phyloP scores from a whole-genome alignment of 2,329 filamentous ascomycete genomes.

The Didymella pomorum region DNA sequence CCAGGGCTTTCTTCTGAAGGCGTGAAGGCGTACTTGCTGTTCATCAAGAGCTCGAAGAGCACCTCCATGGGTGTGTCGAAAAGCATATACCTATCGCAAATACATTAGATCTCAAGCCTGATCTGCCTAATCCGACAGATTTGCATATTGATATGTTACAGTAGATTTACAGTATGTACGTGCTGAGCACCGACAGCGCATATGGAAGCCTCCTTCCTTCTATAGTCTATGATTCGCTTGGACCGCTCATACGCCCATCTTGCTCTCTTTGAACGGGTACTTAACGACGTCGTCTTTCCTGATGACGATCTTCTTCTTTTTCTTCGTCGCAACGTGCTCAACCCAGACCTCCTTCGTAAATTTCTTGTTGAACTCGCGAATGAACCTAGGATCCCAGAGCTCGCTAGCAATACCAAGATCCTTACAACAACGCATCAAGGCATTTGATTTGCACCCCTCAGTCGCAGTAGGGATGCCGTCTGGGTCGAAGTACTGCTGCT shows the following conservation, averaged over 20 bases:
- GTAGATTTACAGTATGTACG: background rate
- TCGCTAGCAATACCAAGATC: constrained; percentile 94
- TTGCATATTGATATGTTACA: too few relatives aligned
- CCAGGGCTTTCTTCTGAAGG: too few relatives aligned
- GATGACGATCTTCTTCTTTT: constrained; percentile 85
- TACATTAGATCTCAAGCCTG: too few relatives aligned
- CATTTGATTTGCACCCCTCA: constrained; percentile 97
- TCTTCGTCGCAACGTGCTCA: constrained; percentile 86
- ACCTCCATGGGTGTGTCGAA: too few relatives aligned
- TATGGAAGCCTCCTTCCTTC: too few relatives aligned
- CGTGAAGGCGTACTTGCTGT: too few relatives aligned
- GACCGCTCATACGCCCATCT: constrained; percentile 18
- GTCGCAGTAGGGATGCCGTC: constrained; percentile 93
- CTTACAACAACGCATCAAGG: constrained; percentile 97
- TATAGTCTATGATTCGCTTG: background rate
- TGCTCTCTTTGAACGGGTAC: constrained; percentile 67
- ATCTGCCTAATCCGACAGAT: too few relatives aligned
- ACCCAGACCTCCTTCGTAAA: constrained; percentile 84
- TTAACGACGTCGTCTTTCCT: constrained; percentile 80
- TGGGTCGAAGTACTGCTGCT: constrained; percentile 90
- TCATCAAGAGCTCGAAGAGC: too few relatives aligned
- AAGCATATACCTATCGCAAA: too few relatives aligned
- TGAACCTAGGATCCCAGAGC: constrained; percentile 94
- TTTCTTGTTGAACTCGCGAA: constrained; percentile 79
- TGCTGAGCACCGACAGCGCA: too few relatives aligned